Evolutionary conservation across 164 flowering plant species (phyloP).

Genomic region (Akebia trifoliata): DNA sequence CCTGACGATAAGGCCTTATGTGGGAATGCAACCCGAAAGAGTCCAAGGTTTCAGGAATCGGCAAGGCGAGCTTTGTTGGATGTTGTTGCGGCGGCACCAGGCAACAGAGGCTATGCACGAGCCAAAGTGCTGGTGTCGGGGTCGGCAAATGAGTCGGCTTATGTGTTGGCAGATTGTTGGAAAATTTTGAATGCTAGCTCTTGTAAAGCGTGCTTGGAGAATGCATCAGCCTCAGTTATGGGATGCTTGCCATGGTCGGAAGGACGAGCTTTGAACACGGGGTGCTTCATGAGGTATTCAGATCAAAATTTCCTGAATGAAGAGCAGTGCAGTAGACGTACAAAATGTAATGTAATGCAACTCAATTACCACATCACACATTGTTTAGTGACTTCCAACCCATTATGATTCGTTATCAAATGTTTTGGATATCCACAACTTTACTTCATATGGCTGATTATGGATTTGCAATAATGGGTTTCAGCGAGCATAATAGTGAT

Average conservation of each 20-base stretch:
- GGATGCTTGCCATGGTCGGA: conserved; percentile 81
- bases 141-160: conserved; percentile 46
- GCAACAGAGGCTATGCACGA: conserved; percentile 42
- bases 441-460: neutral
- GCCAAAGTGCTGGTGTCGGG: conserved; percentile 30
- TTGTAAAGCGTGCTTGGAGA: conserved; percentile 64
- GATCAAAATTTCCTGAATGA: conserved; percentile 67
- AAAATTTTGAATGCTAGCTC: conserved; percentile 43
- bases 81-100: conserved; percentile 43
- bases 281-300: conserved; percentile 90
- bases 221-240: conserved; percentile 48
- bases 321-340: conserved; percentile 23
- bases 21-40: conserved; percentile 44
- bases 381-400: neutral
- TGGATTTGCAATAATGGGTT: conserved; percentile 7
- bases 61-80: conserved; percentile 45
- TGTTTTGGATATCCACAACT: neutral
- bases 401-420: too few relatives aligned
- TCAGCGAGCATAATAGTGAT: conserved; percentile 52
- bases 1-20: conserved; percentile 49
- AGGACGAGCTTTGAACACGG: conserved; percentile 75
- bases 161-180: conserved; percentile 85
- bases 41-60: conserved; percentile 29
- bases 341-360: conserved; percentile 38
- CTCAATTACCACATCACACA: too few relatives aligned